Percentiles rank a stretch among this genome's conserved stretches.
phyloP scores from a whole-genome alignment of 2,329 filamentous ascomycete genomes.

The Ophiostoma australiae region DNA sequence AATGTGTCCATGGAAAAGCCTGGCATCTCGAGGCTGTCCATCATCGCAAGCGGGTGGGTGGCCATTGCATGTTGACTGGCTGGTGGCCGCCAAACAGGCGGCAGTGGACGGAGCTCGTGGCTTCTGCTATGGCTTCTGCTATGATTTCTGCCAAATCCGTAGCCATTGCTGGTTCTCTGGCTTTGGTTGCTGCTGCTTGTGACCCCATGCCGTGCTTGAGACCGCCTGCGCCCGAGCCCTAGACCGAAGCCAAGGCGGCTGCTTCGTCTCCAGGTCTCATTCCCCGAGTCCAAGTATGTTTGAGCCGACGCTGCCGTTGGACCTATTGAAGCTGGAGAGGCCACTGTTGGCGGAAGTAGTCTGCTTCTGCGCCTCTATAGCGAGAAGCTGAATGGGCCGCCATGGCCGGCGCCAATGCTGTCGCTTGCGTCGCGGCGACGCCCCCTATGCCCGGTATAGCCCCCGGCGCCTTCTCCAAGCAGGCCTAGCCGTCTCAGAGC shows the following conservation, averaged over 20 bases:
- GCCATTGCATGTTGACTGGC: conserved; percentile 27
- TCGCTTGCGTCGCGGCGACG: neutral
- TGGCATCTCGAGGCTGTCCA: conserved; percentile 7
- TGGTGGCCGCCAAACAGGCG: conserved; percentile 25
- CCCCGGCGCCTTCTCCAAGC: neutral
- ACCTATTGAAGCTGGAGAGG: neutral
- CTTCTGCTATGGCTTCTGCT: neutral
- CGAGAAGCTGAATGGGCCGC: neutral
- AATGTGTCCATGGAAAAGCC: neutral
- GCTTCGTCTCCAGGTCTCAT: neutral
- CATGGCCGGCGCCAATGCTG: neutral
- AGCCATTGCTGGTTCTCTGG: neutral
- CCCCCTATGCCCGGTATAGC: neutral
- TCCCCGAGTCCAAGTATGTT: neutral
- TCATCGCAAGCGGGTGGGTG: conserved; percentile 22
- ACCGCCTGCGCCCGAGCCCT: neutral
- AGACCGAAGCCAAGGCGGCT: neutral
- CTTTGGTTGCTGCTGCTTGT: conserved; percentile 4
- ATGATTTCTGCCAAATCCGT: neutral
- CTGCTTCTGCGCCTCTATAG: neutral
- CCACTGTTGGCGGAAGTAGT: neutral
- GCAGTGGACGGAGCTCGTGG: neutral
- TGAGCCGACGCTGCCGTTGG: neutral
- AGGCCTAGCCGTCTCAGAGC: neutral
- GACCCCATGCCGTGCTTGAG: neutral